Percentiles rank a stretch among this genome's conserved stretches.
Conservation (phyloP, 495 filamentous ascomycete species). For the Talaromyces borbonicus region DNA sequence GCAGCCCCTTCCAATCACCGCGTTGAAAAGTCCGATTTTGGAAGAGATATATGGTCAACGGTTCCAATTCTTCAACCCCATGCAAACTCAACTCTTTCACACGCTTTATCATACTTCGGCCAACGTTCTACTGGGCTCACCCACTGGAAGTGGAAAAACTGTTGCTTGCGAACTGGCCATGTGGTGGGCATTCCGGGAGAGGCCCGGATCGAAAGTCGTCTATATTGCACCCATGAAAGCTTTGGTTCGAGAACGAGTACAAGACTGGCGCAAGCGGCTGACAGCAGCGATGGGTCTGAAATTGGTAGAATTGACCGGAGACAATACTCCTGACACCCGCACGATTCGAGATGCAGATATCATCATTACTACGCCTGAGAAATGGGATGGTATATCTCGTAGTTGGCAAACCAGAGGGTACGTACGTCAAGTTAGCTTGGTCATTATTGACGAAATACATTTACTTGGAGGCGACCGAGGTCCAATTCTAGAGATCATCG, state of each 20-base stretch:
- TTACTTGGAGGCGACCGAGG: conserved; percentile 90
- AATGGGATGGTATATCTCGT: conserved; percentile 98
- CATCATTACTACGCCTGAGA: conserved; percentile 97
- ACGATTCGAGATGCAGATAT: conserved; percentile 94
- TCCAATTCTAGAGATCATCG: conserved; percentile 97
- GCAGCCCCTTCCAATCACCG: conserved; percentile 79
- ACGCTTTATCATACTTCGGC: conserved; percentile 81
- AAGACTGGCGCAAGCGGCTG: conserved; percentile 87
- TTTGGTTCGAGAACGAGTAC: conserved; percentile 89
- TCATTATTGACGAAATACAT: conserved; percentile 99
- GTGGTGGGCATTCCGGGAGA: conserved; percentile 99
- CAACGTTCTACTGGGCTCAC: conserved; percentile 93
- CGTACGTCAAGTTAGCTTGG: conserved; percentile 86
- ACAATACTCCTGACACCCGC: conserved; percentile 93
- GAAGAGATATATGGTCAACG: conserved; percentile 82
- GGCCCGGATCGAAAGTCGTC: conserved; percentile 92
- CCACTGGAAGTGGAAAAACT: conserved; percentile 95
- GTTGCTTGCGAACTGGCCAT: conserved; percentile 95
- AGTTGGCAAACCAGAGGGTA: conserved; percentile 97
- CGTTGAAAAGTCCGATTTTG: conserved; percentile 75
- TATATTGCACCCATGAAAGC: conserved; percentile 99
- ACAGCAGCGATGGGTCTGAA: conserved; percentile 76
- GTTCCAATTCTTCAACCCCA: conserved; percentile 96
- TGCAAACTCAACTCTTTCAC: conserved; percentile 99
- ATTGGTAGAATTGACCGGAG: conserved; percentile 92